Evolutionary conservation across 1,139 yeast species (phyloP).

Genomic region (Magnusiomyces paraingens): DNA sequence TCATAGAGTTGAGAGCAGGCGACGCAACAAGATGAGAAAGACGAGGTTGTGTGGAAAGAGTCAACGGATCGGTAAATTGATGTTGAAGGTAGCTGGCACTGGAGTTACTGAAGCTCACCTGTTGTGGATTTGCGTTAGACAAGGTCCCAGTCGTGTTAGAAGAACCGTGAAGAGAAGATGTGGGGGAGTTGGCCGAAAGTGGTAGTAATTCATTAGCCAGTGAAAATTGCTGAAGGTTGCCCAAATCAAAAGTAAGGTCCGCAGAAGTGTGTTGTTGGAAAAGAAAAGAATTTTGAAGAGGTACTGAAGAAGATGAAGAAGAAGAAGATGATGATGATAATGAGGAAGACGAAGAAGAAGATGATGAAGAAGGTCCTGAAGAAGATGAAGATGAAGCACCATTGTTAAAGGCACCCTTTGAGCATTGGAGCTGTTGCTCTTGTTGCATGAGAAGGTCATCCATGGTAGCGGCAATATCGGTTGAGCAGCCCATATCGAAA

Average conservation of each 20-base stretch:
- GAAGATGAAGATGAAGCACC: constrained; percentile 15
- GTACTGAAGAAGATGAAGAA: background rate
- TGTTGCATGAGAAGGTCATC: constrained; percentile 38
- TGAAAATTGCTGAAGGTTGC: constrained; percentile 13
- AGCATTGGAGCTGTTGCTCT: constrained; percentile 33
- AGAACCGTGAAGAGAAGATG: no score
- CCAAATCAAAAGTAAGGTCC: constrained; percentile 7
- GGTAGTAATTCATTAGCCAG: constrained; percentile 13
- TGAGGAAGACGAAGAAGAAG: constrained; percentile 6
- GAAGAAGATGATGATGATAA: background rate
- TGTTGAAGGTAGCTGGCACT: background rate
- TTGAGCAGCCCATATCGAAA: constrained; percentile 39
- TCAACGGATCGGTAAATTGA: constrained; percentile 4
- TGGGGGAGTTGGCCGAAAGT: background rate
- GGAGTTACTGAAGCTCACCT: background rate
- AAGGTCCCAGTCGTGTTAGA: no score
- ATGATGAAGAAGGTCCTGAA: background rate
- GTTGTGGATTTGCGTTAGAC: no score
- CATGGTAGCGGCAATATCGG: constrained; percentile 37
- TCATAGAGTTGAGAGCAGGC: constrained; percentile 14
- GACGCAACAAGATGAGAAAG: constrained; percentile 10
- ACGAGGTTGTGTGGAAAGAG: constrained; percentile 10
- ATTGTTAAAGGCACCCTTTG: constrained; percentile 31
- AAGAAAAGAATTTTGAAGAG: no score
- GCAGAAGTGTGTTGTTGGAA: constrained; percentile 3